Base-by-base conservation (phyloP, 2,329 filamentous ascomycete species). In the Exserohilum rostratum region DNA sequence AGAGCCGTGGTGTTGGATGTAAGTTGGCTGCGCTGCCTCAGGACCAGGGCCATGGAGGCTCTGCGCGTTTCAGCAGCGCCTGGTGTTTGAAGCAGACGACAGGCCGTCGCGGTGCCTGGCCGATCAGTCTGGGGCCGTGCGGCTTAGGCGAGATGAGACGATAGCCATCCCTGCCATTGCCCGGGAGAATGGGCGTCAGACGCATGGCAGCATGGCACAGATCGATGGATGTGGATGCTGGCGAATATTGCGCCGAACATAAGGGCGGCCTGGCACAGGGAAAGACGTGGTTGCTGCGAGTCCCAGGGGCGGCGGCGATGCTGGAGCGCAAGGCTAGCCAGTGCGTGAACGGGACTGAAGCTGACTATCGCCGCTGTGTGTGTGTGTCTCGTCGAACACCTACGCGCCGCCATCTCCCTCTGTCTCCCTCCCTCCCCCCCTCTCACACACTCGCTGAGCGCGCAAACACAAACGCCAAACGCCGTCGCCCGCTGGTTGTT, bases 61-160 rank as follows among this genome's bases (percentile, higher is more conserved):
- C 46, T 54, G 40, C 38, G 42, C 37, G 54, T 57, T 54, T 57
- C 46, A 57, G 50, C 40, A 42, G 49, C 2, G 3, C 27, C 25
- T 15, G 5, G 40, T 31, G 49, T 44, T 52, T 47, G 35, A 39
- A 27, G 47, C 48, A 29, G 20, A 27, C 35, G 25, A 34, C 18
- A 20, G 20, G 35, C 18, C 13, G 22, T 35, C 20, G 27, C 13
- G 17, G 50, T 48, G 46, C 47, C 40, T 51, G 42, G 40, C 30
- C 38, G 35, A 43, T 55, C 37, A 27, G 12, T 18, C 22, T 33
- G 33, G 47, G 39, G 48, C 20, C 50, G 44, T 49, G 53, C 50
- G 20, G 6, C 10, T 17, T 50, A 50, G 17, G 40, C 45, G 54
- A 57, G 40, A 57, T 57, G 54, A 57, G 54, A 54, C 42, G 43